Percentiles rank a stretch among this genome's conserved stretches.
These are phyloP conservation scores for Allantophomopsis cytisporea DNA, from an alignment of 2,329 filamentous ascomycete species.

Conservation along the genomic window DNA sequence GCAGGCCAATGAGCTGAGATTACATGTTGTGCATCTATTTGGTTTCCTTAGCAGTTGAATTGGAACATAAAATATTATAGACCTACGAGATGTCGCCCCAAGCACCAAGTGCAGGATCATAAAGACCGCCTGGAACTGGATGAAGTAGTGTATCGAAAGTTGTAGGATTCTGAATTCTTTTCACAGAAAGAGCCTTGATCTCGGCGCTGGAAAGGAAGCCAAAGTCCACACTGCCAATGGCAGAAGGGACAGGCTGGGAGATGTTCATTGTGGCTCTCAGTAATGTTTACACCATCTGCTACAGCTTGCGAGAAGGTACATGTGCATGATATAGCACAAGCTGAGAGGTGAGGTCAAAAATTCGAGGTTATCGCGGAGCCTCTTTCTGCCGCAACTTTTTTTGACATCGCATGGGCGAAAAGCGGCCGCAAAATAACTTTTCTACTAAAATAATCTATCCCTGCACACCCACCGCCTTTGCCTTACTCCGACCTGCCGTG, in stretches of 20 bases:
- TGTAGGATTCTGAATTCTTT: constrained; percentile 81
- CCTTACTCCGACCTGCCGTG: no score
- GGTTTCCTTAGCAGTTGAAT: constrained; percentile 5
- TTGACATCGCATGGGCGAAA: no score
- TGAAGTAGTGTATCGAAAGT: constrained; percentile 92
- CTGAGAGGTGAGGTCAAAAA: neutral
- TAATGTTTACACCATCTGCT: no score
- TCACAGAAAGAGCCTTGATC: constrained; percentile 81
- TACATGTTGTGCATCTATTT: constrained; percentile 79
- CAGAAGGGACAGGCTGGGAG: constrained; percentile 70
- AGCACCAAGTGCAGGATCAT: constrained; percentile 82
- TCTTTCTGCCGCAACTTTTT: no score
- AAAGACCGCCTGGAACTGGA: constrained; percentile 79
- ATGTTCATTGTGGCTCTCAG: constrained; percentile 42
- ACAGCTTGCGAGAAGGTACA: no score
- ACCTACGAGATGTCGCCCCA: constrained; percentile 74
- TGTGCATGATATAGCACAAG: neutral
- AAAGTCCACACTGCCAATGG: constrained; percentile 82
- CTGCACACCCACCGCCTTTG: no score
- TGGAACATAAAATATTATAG: neutral
- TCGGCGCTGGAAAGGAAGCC: constrained; percentile 70
- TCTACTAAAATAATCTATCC: no score
- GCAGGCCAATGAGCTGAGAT: constrained; percentile 67
- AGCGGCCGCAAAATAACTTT: no score
- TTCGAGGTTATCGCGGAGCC: neutral